These are phyloP conservation scores for Tolypocladium capitatum DNA, from an alignment of 2,329 filamentous ascomycete species.

Conservation along the genomic window DNA sequence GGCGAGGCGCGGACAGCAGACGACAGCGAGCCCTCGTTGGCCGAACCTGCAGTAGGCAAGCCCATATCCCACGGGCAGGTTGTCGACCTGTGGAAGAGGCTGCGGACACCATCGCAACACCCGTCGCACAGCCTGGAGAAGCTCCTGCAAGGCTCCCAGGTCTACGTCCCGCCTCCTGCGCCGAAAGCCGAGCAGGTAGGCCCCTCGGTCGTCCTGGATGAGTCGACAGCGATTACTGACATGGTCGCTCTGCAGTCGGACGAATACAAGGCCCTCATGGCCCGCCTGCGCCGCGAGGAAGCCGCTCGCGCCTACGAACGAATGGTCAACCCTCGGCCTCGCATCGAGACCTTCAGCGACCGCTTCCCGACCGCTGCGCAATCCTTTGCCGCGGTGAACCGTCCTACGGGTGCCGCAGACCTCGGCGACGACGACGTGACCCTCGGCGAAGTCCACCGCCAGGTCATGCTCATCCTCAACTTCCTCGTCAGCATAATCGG, in stretches of 20 bases:
- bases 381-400: conserved; percentile 42
- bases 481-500: conserved; percentile 78
- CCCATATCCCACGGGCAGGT: conserved; percentile 63
- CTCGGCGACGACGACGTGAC: conserved; percentile 50
- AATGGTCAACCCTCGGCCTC: conserved; percentile 52
- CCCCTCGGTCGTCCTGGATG: conserved; percentile 3
- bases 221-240: conserved; percentile 4
- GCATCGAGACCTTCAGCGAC: conserved; percentile 44
- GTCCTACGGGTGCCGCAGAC: conserved; percentile 30
- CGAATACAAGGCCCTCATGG: conserved; percentile 83
- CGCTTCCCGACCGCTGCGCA: conserved; percentile 43
- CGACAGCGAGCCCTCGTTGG: conserved; percentile 34
- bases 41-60: conserved; percentile 40
- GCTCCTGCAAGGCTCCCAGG: conserved; percentile 55
- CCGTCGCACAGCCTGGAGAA: conserved; percentile 44
- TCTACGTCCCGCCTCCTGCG: conserved; percentile 70
- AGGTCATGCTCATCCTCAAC: conserved; percentile 76
- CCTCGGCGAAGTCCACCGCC: conserved; percentile 63
- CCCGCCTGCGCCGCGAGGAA: conserved; percentile 66
- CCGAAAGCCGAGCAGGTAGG: conserved; percentile 65
- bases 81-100: conserved; percentile 43
- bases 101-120: conserved; percentile 23
- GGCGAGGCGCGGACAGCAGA: conserved; percentile 1
- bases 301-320: conserved; percentile 72
- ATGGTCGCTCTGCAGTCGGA: conserved; percentile 37